Conservation (phyloP, 495 filamentous ascomycete species). For the Platismatia glauca region DNA sequence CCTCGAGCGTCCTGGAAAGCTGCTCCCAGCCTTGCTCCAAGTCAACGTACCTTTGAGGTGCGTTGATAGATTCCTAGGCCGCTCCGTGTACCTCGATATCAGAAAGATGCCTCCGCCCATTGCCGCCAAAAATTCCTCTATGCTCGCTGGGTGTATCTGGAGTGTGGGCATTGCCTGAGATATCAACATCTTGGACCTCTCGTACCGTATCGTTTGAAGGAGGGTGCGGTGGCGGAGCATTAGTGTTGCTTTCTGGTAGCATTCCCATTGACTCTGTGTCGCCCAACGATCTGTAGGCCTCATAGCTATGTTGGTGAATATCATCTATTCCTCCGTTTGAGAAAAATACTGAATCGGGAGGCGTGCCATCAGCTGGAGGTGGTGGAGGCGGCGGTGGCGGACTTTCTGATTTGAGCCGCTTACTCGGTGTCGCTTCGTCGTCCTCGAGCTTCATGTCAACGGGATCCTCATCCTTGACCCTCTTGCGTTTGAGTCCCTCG, state of each 20-base stretch:
- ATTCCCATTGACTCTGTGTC: neutral
- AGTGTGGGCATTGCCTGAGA: conserved; percentile 5
- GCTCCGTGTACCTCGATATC: conserved; percentile 7
- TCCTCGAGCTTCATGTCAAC: conserved; percentile 25
- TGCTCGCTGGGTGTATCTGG: conserved; percentile 5
- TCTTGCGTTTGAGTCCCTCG: conserved; percentile 55
- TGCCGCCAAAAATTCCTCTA: neutral
- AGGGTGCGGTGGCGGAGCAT: neutral
- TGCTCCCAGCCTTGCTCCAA: neutral
- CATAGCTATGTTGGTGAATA: neutral
- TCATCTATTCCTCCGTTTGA: conserved; percentile 2
- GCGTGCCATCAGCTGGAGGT: conserved; percentile 23
- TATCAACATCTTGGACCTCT: neutral
- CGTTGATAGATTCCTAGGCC: neutral
- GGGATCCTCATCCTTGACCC: conserved; percentile 31
- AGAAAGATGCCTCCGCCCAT: neutral
- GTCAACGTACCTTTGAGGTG: neutral
- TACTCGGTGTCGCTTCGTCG: conserved; percentile 27
- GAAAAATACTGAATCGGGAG: neutral
- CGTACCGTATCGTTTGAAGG: neutral
- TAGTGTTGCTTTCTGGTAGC: neutral
- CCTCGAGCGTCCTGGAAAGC: neutral
- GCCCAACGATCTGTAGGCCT: neutral
- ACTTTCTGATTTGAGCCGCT: conserved; percentile 29
- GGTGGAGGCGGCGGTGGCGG: conserved; percentile 40